Base-by-base conservation (phyloP, 441 rosid species). In the Metrosideros polymorpha region DNA sequence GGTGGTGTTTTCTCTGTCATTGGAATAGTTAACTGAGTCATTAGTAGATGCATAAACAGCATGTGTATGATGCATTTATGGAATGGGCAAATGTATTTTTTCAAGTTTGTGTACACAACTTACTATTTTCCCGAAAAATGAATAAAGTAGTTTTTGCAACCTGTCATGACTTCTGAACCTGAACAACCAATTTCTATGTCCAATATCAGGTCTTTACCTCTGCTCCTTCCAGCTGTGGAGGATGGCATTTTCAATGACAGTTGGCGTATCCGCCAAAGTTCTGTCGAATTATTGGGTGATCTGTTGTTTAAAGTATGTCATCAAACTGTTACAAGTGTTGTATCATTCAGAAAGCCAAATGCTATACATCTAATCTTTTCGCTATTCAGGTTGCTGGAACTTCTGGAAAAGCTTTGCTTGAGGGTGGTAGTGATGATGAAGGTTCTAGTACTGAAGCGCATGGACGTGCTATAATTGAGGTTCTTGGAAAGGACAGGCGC, bases 391-490 rank as follows among this genome's bases (percentile, higher is more conserved):
- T 98, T 92, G 99, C 99, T 92, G 99, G 99, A 87, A 97, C 99
- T 88, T 95, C 99, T 71, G 99, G 99, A 56, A 98, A 98, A 92
- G 97, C 99, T 87, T 93, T 98, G 87, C 99, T 98, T 77, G 99
- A 98, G 92, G 99, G 99, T 87, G 99, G 99, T 42, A 98, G 99
- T 91, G 99, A 98, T 91, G 99, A 97, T 91, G 99, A 98, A 91
- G 99, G 99, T 91, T 92, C 99, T 85, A 97, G 99, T 88, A 98
- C 99, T 82, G 99, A 98, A 92, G 99, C 99, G 3, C 99, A 98
- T 82, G 99, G 99, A 35, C 98, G 99, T 63, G 99, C 99, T 66
- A 98, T 98, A 90, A 95, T 98, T 91, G 99, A 97, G 93, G 97
- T 98, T 87, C 91, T 98, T 86, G 99, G 99, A 84, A 97, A 98